Evolutionary conservation across 2,329 filamentous ascomycete genomes (phyloP).

Genomic region (Phyllosticta paracitricarpa): DNA sequence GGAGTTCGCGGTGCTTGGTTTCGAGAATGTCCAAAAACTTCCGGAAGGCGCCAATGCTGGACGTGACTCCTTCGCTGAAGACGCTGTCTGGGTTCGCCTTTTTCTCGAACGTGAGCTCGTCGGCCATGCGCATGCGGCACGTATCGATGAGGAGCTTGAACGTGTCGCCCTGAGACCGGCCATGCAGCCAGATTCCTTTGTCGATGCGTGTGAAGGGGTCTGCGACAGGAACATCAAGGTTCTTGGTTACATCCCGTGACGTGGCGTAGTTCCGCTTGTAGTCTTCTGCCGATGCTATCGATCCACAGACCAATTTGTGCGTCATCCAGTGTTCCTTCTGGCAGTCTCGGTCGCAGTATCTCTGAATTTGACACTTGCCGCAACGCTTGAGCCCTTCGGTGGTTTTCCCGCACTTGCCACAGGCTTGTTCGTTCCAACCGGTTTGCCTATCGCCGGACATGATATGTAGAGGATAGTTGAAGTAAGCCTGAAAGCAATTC

Average conservation of each 20-base stretch:
- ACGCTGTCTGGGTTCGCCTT: background rate
- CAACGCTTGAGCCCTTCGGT: slow-evolving; percentile 19
- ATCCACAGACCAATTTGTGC: slow-evolving; percentile 24
- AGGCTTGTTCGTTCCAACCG: slow-evolving; percentile 6
- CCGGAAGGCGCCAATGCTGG: slow-evolving; percentile 15
- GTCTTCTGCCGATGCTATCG: background rate
- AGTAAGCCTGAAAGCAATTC: no score
- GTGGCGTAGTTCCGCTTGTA: no score
- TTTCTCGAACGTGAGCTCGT: slow-evolving; percentile 15
- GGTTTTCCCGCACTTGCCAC: slow-evolving; percentile 19
- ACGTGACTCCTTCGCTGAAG: background rate
- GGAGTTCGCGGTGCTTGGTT: slow-evolving; percentile 6
- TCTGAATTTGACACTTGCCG: slow-evolving; percentile 19
- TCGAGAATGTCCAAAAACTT: slow-evolving; percentile 14
- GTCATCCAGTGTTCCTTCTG: slow-evolving; percentile 24
- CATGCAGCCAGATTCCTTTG: slow-evolving; percentile 16
- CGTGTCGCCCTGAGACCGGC: slow-evolving; percentile 15
- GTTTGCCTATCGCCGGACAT: background rate
- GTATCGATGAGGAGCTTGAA: slow-evolving; percentile 23
- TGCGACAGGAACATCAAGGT: slow-evolving; percentile 14
- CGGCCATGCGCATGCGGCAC: slow-evolving; percentile 19
- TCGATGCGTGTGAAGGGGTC: slow-evolving; percentile 18
- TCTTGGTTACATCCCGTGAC: no score
- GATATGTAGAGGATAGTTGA: no score
- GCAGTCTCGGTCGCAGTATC: slow-evolving; percentile 26